Evolutionary conservation across 129 eudicot species (phyloP).

Genomic region (Centella asiatica): DNA sequence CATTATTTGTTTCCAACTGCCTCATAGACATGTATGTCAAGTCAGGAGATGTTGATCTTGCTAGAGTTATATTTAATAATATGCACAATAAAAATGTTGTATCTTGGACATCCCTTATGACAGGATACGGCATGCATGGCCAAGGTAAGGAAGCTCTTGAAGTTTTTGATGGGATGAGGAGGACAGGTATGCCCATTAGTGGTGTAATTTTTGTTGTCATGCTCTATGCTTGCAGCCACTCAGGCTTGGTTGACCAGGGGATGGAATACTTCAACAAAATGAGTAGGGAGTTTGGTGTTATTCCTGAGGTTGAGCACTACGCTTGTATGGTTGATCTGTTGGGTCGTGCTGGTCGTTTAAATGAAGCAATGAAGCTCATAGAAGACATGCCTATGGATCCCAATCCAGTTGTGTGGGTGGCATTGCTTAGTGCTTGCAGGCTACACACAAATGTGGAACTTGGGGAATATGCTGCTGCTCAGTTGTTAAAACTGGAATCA

Average conservation of each 20-base stretch:
- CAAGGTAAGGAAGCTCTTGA: slow-evolving; percentile 61
- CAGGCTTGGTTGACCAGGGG: slow-evolving; percentile 67
- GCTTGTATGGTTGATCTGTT: slow-evolving; percentile 82
- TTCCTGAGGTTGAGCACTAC: slow-evolving; percentile 70
- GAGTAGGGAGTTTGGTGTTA: slow-evolving; percentile 46
- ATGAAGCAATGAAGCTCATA: slow-evolving; percentile 61
- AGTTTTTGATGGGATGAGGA: slow-evolving; percentile 52
- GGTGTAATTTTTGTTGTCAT: slow-evolving; percentile 72
- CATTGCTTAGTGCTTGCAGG: slow-evolving; percentile 72
- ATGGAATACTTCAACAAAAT: slow-evolving; percentile 49
- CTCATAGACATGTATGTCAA: slow-evolving; percentile 84
- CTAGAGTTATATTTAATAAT: slow-evolving; percentile 50
- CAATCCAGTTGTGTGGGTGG: slow-evolving; percentile 62
- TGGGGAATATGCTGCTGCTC: slow-evolving; percentile 64
- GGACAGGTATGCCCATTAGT: slow-evolving; percentile 42
- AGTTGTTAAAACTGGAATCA: slow-evolving; percentile 49
- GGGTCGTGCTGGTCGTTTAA: slow-evolving; percentile 76
- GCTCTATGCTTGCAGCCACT: slow-evolving; percentile 89
- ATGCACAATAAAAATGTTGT: slow-evolving; percentile 54
- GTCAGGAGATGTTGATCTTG: slow-evolving; percentile 73
- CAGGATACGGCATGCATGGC: slow-evolving; percentile 88
- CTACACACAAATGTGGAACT: slow-evolving; percentile 73
- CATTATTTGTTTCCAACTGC: slow-evolving; percentile 56
- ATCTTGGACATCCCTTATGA: slow-evolving; percentile 83
- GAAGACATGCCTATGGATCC: slow-evolving; percentile 78